These are phyloP conservation scores for Metschnikowia continentalis DNA, from an alignment of 805 yeast genomes.

Conservation along the genomic window DNA sequence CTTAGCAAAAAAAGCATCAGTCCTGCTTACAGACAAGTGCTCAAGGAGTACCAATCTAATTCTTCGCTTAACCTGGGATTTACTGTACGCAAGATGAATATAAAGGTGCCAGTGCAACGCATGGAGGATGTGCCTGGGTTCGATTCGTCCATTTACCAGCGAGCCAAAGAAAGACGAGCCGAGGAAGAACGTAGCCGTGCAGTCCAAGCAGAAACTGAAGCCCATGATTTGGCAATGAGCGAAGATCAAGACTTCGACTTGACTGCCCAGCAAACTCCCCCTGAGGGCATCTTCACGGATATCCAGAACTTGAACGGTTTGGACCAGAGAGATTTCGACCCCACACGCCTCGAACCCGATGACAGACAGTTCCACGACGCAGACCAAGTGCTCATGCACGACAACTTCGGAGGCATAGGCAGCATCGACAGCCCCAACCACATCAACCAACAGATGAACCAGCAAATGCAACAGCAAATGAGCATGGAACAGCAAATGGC, in stretches of 20 bases:
- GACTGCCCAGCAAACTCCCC: constrained; percentile 3
- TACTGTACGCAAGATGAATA: constrained; percentile 4
- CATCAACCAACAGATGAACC: constrained; percentile 2
- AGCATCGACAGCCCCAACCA: constrained; percentile 1
- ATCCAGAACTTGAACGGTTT: constrained; percentile 1
- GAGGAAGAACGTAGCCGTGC: constrained; percentile 10
- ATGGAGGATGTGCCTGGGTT: constrained; percentile 18
- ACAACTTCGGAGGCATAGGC: constrained; percentile 1
- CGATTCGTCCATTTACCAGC: constrained; percentile 12
- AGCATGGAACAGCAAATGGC: neutral
- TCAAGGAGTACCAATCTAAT: neutral
- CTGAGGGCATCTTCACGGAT: constrained; percentile 4
- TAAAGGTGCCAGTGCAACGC: constrained; percentile 5
- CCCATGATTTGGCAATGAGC: constrained; percentile 1
- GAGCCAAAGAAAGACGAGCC: constrained; percentile 12
- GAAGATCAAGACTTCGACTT: constrained; percentile 2
- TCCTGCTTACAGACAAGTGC: constrained; percentile 1
- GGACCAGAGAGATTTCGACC: neutral
- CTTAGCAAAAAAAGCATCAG: constrained; percentile 6
- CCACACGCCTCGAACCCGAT: neutral
- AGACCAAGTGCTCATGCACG: constrained; percentile 2
- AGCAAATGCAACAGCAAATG: constrained; percentile 3
- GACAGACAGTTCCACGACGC: neutral
- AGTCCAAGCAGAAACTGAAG: neutral
- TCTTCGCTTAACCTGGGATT: constrained; percentile 3